A percentile compares a stretch with the other conserved stretches of the same genome.
phyloP scores from a whole-genome alignment of 371 early-diverging fungal genomes.

The Apophysomyces sp. region DNA sequence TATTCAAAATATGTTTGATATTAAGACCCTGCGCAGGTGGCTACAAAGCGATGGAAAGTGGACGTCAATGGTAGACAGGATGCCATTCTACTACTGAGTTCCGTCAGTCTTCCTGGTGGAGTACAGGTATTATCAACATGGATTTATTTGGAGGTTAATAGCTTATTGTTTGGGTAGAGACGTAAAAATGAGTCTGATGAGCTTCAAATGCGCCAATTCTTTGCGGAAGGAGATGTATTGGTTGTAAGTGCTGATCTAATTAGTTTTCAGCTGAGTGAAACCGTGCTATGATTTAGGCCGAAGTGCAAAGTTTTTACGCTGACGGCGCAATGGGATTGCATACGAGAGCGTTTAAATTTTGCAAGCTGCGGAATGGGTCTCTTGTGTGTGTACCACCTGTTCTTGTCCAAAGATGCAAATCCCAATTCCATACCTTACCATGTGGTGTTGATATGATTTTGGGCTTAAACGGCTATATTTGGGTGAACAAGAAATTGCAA shows the following conservation, averaged over 20 bases:
- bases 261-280: not conserved
- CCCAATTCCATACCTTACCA: conserved; percentile 86
- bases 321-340: conserved; percentile 94
- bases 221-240: conserved; percentile 94
- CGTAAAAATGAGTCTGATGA: conserved; percentile 98
- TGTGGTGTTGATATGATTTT: conserved; percentile 91
- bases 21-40: conserved; percentile 37
- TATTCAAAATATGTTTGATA: not conserved
- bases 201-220: conserved; percentile 96
- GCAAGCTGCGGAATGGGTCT: conserved; percentile 93
- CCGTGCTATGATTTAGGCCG: conserved; percentile 61
- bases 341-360: conserved; percentile 95
- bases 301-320: conserved; percentile 90
- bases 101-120: conserved; percentile 97
- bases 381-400: conserved; percentile 84
- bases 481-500: conserved; percentile 83
- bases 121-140: conserved; percentile 69
- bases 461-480: conserved; percentile 97
- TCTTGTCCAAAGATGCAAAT: conserved; percentile 87
- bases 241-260: conserved; percentile 56
- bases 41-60: conserved; percentile 96
- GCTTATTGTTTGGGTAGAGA: conserved; percentile 50
- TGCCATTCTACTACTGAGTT: conserved; percentile 86
- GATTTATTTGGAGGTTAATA: not conserved
- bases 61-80: conserved; percentile 93